A percentile compares a stretch with the other conserved stretches of the same genome.
Evolutionary conservation across 2,329 filamentous ascomycete genomes (phyloP).

Genomic region (Neocucurbitaria cava): DNA sequence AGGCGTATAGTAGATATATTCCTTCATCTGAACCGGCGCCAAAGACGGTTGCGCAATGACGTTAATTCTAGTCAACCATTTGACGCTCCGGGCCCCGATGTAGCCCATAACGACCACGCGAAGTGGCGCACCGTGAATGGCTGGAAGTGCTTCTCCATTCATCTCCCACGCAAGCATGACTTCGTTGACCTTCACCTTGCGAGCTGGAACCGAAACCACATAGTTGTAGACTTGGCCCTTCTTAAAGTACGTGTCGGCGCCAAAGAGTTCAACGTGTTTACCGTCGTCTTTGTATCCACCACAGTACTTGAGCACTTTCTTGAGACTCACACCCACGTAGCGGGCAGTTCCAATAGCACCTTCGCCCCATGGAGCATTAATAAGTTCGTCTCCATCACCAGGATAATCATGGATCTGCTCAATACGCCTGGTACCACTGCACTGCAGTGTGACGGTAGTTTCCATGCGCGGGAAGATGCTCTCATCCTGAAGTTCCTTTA

Average conservation of each 20-base stretch:
- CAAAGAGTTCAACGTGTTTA: slow-evolving; percentile 72
- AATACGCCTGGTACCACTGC: slow-evolving; percentile 71
- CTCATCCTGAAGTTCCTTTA: slow-evolving; percentile 68
- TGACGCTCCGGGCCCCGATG: slow-evolving; percentile 69
- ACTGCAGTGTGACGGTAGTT: slow-evolving; percentile 70
- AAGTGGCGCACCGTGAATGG: slow-evolving; percentile 71
- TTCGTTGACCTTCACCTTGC: slow-evolving; percentile 71
- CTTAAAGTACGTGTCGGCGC: slow-evolving; percentile 78
- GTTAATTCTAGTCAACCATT: slow-evolving; percentile 70
- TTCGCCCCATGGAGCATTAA: slow-evolving; percentile 51
- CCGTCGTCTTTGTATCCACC: slow-evolving; percentile 64
- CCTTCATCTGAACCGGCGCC: slow-evolving; percentile 69
- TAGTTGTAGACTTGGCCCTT: slow-evolving; percentile 71
- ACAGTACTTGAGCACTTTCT: slow-evolving; percentile 74
- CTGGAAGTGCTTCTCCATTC: slow-evolving; percentile 70
- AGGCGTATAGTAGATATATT: slow-evolving; percentile 73
- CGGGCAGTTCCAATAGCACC: slow-evolving; percentile 72
- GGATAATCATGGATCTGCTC: slow-evolving; percentile 72
- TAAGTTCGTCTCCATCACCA: slow-evolving; percentile 70
- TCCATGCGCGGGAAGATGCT: slow-evolving; percentile 64
- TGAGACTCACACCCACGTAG: slow-evolving; percentile 69
- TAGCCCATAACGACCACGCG: slow-evolving; percentile 70
- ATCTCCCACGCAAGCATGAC: slow-evolving; percentile 75
- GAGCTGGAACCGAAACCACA: slow-evolving; percentile 69
- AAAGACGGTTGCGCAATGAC: slow-evolving; percentile 63